Conservation (phyloP, 139 green algal species). For the Edaphochlamys debaryana region DNA sequence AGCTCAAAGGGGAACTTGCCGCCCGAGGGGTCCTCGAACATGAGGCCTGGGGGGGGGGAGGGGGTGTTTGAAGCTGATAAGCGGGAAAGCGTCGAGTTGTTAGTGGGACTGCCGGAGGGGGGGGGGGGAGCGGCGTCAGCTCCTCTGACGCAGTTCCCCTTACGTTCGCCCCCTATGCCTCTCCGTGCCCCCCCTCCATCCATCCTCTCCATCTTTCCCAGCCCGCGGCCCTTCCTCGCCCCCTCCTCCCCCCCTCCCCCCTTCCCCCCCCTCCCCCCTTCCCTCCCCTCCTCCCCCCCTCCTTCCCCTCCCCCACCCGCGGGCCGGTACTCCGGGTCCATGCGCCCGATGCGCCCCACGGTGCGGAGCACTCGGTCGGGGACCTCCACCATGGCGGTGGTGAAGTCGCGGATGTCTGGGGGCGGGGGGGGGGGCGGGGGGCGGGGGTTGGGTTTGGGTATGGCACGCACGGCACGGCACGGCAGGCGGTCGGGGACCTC, state of each 20-base stretch:
- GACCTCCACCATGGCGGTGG: not conserved
- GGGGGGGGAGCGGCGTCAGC: no score
- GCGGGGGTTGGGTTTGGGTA: not conserved
- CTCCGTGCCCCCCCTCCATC: no score
- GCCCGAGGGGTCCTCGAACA: conserved; percentile 13
- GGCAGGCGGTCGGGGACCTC: not conserved
- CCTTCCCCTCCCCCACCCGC: not conserved
- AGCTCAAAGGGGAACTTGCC: conserved; percentile 8
- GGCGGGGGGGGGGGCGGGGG: not conserved
- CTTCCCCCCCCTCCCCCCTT: no score
- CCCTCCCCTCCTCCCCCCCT: no score
- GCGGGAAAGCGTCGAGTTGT: no score
- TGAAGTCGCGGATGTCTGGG: conserved; percentile 5
- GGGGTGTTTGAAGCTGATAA: no score
- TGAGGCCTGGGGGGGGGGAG: not conserved
- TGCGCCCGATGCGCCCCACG: not conserved
- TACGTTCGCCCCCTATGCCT: no score
- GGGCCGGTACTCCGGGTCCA: not conserved
- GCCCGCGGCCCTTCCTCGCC: no score
- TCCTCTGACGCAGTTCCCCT: no score
- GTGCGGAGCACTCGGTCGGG: not conserved
- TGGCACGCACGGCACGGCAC: not conserved
- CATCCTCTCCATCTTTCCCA: no score
- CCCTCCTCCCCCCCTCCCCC: no score
- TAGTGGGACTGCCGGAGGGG: no score